Percentiles rank a stretch among this genome's conserved stretches.
Evolutionary conservation across 139 green algal species (phyloP).

Genomic region (Chlorella ohadii): DNA sequence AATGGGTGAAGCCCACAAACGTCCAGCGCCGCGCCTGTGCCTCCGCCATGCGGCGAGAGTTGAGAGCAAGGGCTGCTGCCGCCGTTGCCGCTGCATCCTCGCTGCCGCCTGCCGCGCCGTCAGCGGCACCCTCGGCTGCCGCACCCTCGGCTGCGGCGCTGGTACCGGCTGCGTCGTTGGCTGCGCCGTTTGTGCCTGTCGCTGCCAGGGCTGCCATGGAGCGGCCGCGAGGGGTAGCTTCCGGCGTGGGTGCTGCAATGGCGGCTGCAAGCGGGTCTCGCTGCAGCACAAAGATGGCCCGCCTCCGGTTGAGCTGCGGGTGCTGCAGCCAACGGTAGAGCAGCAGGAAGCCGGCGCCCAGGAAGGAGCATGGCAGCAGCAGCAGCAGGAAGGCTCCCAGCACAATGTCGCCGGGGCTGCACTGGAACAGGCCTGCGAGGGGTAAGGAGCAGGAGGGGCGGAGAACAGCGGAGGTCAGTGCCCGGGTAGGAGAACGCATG

Average conservation of each 20-base stretch:
- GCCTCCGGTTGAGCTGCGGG: not conserved
- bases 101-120: not conserved
- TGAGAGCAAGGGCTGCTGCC: not conserved
- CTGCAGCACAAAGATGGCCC: conserved; percentile 37
- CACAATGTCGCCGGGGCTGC: conserved; percentile 34
- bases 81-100: not conserved
- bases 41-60: not conserved
- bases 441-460: not conserved
- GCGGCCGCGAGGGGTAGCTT: not conserved
- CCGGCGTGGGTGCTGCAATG: not conserved
- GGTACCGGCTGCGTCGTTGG: not conserved
- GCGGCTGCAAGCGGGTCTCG: not conserved
- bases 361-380: conserved; percentile 36
- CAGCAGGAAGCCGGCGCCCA: conserved; percentile 17
- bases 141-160: not conserved
- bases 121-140: not conserved
- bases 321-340: conserved; percentile 35
- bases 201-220: no score
- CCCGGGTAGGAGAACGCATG: no score
- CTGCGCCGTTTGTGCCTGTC: not conserved
- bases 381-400: conserved; percentile 44
- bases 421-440: conserved; percentile 42
- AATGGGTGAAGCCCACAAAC: not conserved
- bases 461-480: no score
- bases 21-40: not conserved